Conservation (phyloP, 305 asterid genomes). For the Solanum hybrid region DNA sequence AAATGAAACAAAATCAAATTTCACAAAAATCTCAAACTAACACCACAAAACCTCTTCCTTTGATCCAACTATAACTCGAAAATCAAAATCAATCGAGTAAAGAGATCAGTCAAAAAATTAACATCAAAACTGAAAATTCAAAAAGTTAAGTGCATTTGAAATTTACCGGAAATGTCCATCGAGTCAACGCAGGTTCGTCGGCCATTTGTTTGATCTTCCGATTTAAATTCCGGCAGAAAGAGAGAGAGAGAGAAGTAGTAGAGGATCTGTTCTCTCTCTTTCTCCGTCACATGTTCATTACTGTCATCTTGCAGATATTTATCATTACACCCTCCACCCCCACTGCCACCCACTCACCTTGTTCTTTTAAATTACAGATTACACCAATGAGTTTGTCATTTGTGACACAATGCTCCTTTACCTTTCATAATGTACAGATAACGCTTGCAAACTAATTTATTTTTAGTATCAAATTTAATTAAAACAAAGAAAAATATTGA, state of each 20-base stretch:
- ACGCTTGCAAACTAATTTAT: background rate
- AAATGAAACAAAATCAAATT: background rate
- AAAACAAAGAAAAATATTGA: too few relatives aligned
- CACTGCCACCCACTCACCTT: background rate
- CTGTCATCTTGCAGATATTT: background rate
- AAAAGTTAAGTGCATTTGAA: background rate
- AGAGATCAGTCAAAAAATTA: background rate
- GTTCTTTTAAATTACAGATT: background rate
- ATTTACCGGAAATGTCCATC: conserved; percentile 60
- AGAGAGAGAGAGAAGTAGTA: background rate
- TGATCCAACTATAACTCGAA: background rate
- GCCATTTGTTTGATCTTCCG: conserved; percentile 28
- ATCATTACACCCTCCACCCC: background rate
- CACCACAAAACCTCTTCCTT: background rate
- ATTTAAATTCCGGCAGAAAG: background rate
- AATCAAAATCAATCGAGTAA: background rate
- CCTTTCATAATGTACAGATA: background rate
- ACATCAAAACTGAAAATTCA: background rate
- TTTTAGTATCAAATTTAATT: too few relatives aligned
- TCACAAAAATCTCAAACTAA: background rate
- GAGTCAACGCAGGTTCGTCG: conserved; percentile 60
- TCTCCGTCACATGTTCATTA: background rate
- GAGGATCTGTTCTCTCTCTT: background rate
- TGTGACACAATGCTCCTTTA: background rate
- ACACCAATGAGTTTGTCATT: background rate